phyloP scores from a whole-genome alignment of 495 filamentous ascomycete species.

The Trichocladium antarcticum region DNA sequence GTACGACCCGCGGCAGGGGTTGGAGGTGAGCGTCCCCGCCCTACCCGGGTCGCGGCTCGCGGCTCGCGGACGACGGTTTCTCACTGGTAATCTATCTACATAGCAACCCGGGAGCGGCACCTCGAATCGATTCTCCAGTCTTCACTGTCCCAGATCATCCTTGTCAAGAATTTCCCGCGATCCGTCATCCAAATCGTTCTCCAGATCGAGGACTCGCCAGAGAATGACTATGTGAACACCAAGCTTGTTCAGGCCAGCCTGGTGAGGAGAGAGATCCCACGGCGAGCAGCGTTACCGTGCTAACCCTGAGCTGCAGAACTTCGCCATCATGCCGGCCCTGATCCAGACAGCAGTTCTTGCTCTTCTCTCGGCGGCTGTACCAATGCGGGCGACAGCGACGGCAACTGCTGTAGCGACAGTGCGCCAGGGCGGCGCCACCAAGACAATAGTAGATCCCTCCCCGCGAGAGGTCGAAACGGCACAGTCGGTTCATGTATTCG shows the following conservation, averaged over 20 bases:
- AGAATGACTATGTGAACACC: constrained; percentile 43
- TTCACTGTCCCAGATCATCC: constrained; percentile 56
- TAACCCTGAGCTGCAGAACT: constrained; percentile 43
- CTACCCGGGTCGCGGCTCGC: constrained; percentile 20
- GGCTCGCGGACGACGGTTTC: constrained; percentile 13
- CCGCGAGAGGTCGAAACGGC: constrained; percentile 45
- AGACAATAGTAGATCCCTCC: constrained; percentile 45
- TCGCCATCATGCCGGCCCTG: constrained; percentile 62
- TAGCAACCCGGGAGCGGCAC: constrained; percentile 60
- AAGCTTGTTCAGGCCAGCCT: constrained; percentile 41
- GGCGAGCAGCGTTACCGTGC: constrained; percentile 10
- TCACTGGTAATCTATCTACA: constrained; percentile 31
- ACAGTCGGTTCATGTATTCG: constrained; percentile 62
- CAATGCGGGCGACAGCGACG: constrained; percentile 58
- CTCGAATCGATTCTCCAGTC: constrained; percentile 59
- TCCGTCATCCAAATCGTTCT: constrained; percentile 55
- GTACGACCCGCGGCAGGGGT: constrained; percentile 76
- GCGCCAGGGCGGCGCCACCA: constrained; percentile 32
- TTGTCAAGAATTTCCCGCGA: constrained; percentile 57
- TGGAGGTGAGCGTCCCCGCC: constrained; percentile 51
- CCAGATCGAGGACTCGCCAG: constrained; percentile 49
- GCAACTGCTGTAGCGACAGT: constrained; percentile 52
- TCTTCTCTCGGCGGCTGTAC: constrained; percentile 65
- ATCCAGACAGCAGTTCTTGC: constrained; percentile 62
- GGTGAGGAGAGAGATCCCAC: constrained; percentile 24